Conservation (phyloP, 1,284 basidiomycete species). For the Pisolithus thermaeus region DNA sequence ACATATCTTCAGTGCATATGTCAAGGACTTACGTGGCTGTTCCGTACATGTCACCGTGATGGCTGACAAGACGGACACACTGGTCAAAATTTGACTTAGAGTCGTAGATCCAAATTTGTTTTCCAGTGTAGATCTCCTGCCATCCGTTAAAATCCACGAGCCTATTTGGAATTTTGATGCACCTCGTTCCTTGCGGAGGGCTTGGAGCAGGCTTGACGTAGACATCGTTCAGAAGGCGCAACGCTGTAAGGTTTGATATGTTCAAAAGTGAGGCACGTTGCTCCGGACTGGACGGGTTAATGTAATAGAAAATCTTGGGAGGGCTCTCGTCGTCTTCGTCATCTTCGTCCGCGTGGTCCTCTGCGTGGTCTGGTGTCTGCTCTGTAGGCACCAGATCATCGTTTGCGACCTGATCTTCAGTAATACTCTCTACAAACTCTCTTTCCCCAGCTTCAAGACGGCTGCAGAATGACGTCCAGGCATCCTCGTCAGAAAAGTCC, state of each 20-base stretch:
- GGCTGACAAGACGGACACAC: conserved; percentile 57
- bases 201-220: conserved; percentile 47
- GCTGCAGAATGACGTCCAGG: conserved; percentile 52
- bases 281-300: conserved; percentile 39
- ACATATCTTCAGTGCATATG: background rate
- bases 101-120: conserved; percentile 72
- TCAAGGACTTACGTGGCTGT: conserved; percentile 59
- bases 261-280: conserved; percentile 38
- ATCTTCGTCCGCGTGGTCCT: conserved; percentile 25
- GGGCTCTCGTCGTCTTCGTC: conserved; percentile 32
- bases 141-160: conserved; percentile 58
- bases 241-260: conserved; percentile 56
- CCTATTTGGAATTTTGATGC: conserved; percentile 44
- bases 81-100: conserved; percentile 56
- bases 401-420: conserved; percentile 17
- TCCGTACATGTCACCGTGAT: conserved; percentile 58
- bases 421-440: conserved; percentile 26
- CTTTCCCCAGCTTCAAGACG: conserved; percentile 48
- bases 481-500: conserved; percentile 58
- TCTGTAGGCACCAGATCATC: conserved; percentile 15
- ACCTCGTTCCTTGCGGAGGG: conserved; percentile 39
- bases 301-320: conserved; percentile 44
- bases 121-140: conserved; percentile 70
- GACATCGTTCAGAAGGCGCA: conserved; percentile 66
- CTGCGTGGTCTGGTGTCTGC: conserved; percentile 2